These are phyloP conservation scores for Babesia divergens DNA, from an alignment of 169 alveolate genomes.

Conservation along the genomic window DNA sequence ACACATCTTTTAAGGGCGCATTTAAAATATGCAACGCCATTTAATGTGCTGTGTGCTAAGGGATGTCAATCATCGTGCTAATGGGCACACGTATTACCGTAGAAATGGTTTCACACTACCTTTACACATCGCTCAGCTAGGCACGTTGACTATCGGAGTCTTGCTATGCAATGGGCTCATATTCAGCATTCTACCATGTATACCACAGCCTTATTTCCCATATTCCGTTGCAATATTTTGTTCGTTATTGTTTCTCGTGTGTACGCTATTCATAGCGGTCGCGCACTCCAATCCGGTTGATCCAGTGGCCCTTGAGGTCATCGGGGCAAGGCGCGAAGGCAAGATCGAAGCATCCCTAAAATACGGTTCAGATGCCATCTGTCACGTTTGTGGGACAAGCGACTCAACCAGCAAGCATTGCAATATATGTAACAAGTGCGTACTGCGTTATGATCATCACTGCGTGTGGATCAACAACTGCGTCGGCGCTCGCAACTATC, in stretches of 20 bases:
- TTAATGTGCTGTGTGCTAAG: constrained; percentile 28
- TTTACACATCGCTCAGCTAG: constrained; percentile 67
- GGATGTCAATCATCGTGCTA: constrained; percentile 44
- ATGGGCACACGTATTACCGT: constrained; percentile 45
- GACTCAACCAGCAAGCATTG: constrained; percentile 81
- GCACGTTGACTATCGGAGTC: constrained; percentile 47
- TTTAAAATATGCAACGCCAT: not conserved
- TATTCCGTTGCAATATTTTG: constrained; percentile 36
- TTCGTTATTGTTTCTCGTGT: constrained; percentile 17
- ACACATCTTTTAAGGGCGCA: not conserved
- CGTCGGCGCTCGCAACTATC: constrained; percentile 81
- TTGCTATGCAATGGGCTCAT: constrained; percentile 26
- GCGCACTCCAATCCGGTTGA: constrained; percentile 73
- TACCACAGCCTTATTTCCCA: constrained; percentile 39
- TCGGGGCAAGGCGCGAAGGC: constrained; percentile 19
- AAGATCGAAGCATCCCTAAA: constrained; percentile 7
- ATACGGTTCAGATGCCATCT: constrained; percentile 10
- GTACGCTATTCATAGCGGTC: constrained; percentile 59
- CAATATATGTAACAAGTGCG: constrained; percentile 85
- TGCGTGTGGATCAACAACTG: constrained; percentile 89
- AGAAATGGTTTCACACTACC: constrained; percentile 72
- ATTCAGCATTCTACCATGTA: constrained; percentile 35
- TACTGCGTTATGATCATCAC: constrained; percentile 86
- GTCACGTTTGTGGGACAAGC: constrained; percentile 68
- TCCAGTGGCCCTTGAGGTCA: constrained; percentile 64